These are phyloP conservation scores for Phialophora verrucosa DNA, from an alignment of 2,329 filamentous ascomycete species.

Conservation along the genomic window DNA sequence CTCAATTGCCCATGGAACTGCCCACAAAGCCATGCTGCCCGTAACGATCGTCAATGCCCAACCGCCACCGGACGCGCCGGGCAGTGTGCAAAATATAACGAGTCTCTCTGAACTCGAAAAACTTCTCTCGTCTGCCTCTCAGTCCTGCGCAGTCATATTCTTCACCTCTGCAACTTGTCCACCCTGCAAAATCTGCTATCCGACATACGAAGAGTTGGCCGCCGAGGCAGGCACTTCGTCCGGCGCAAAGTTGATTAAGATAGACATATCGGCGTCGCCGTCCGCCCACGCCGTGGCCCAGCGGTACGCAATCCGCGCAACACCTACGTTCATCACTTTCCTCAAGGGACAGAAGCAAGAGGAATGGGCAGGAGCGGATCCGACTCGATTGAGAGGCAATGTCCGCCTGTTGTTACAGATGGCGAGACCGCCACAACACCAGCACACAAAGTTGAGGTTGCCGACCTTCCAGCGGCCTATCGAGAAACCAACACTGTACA, in stretches of 20 bases:
- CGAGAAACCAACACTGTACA: constrained; percentile 72
- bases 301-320: constrained; percentile 72
- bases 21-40: constrained; percentile 18
- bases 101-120: constrained; percentile 65
- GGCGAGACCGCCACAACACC: constrained; percentile 72
- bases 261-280: constrained; percentile 68
- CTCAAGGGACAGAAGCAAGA: constrained; percentile 75
- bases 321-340: constrained; percentile 89
- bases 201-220: constrained; percentile 79
- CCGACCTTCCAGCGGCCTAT: constrained; percentile 71
- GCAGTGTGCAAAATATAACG: constrained; percentile 66
- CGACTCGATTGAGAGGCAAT: constrained; percentile 70
- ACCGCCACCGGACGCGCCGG: constrained; percentile 35
- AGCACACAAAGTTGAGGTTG: constrained; percentile 72
- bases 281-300: constrained; percentile 67
- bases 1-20: constrained; percentile 23
- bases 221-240: constrained; percentile 63
- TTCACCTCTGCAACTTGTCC: constrained; percentile 89
- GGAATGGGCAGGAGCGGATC: constrained; percentile 80
- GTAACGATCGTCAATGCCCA: constrained; percentile 30
- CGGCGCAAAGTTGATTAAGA: constrained; percentile 73
- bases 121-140: constrained; percentile 64
- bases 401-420: constrained; percentile 75
- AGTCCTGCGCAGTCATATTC: constrained; percentile 80
- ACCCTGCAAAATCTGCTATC: constrained; percentile 83